Evolutionary conservation across 352 stramenopile genomes (phyloP), one percentile per base, ranked within the genome.

Genomic region (Phytophthora agathidicida): DNA sequence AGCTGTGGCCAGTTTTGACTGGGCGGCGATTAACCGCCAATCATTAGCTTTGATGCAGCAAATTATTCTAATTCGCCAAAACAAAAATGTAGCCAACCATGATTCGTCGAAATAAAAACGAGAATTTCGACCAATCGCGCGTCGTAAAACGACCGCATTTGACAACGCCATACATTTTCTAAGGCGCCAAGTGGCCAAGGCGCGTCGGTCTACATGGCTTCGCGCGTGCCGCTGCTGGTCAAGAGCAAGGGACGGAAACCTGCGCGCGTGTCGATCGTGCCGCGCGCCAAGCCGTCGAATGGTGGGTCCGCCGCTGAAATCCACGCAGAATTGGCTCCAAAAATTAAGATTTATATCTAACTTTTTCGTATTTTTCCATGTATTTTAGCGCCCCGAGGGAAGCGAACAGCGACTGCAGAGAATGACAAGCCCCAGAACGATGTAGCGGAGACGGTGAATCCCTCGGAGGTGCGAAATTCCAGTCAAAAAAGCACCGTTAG

Each of bases 211-310:
- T 53, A 26, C 35, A 85, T 85, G 75, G 71, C 75, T 22, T 89
- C 80, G 43, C 85, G 85, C 24, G 85, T 94, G 39, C 85, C 85
- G 60, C 73, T 94, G 48, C 63, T 94, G 31, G 67, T 89, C 9
- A 86, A 86, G 54, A 85, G 77, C 63, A 89, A 89, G 44, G 58
- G 71, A 37, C 77, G 83, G 56, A 93, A 92, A 65, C 75, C 81
- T 1, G 82, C 80, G 43, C 80, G 84, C 2, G 52, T 89, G 36
- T 77, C 84, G 32, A 91, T 91, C 60, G 78, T 72, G 10, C 84
- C 84, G 20, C 71, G 79, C 19, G 74, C 76, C 9, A 87, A 82
- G 39, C 80, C 82, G 5, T 80, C 76, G 28, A 86, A 86, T 49
- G 73, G 84, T 93, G 75, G 24, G 59, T 62, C 9, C 17, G 11